These are phyloP conservation scores for Suillus spraguei DNA, from an alignment of 768 basidiomycete genomes.

Conservation along the genomic window DNA sequence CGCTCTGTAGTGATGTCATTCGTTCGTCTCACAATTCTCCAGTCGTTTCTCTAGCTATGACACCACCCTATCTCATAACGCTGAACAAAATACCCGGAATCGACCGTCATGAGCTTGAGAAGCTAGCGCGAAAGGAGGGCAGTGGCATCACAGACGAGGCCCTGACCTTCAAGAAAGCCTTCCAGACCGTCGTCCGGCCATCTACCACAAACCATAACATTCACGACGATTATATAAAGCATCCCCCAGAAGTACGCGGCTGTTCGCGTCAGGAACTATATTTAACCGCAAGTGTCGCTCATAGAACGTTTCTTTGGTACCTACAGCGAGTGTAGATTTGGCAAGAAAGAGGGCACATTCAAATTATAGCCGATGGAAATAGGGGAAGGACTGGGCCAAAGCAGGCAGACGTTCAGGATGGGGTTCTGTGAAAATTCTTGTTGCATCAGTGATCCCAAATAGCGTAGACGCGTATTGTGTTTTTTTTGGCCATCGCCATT, in stretches of 20 bases:
- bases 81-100: conserved; percentile 3
- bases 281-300: neutral
- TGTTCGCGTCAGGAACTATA: neutral
- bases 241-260: conserved; percentile 32
- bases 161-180: conserved; percentile 30
- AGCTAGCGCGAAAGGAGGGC: conserved; percentile 16
- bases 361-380: conserved; percentile 14
- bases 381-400: conserved; percentile 19
- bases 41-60: neutral
- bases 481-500: neutral
- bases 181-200: conserved; percentile 29
- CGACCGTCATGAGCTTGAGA: conserved; percentile 18
- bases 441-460: conserved; percentile 21
- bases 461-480: conserved; percentile 1
- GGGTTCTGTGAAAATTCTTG: conserved; percentile 22
- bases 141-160: conserved; percentile 15
- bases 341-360: conserved; percentile 27
- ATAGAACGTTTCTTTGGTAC: conserved; percentile 21
- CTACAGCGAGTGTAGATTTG: conserved; percentile 13
- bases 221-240: conserved; percentile 34
- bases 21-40: neutral
- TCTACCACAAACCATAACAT: conserved; percentile 33
- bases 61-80: conserved; percentile 1
- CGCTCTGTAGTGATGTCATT: too few relatives aligned
- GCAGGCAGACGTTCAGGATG: conserved; percentile 21